These are phyloP conservation scores for Centaurea solstitialis DNA, from an alignment of 129 eudicot genomes.

Conservation along the genomic window DNA sequence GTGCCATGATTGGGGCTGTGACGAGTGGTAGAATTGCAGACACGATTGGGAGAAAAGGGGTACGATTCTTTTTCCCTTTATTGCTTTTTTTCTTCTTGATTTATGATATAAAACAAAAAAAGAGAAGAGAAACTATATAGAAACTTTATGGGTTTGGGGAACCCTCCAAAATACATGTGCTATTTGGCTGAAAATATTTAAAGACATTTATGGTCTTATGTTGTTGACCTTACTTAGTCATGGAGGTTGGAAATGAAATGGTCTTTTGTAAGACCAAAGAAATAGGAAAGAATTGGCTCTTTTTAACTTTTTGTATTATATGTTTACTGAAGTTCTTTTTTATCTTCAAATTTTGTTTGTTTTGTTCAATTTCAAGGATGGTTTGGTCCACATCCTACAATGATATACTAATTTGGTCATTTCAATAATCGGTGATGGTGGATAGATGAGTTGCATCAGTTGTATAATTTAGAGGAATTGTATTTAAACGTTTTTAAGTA, in stretches of 20 bases:
- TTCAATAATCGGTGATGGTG: neutral
- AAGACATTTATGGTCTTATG: too few species aligned
- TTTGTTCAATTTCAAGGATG: neutral
- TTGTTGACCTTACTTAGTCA: too few species aligned
- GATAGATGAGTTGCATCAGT: too few species aligned
- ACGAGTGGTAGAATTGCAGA: slow-evolving; percentile 83
- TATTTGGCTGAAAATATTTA: too few species aligned
- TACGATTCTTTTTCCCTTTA: slow-evolving; percentile 29
- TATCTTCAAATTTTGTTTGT: too few species aligned
- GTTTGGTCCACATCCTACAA: neutral
- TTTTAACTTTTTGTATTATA: too few species aligned
- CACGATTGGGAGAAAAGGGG: slow-evolving; percentile 87
- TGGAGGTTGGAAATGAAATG: too few species aligned
- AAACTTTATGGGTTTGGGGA: neutral
- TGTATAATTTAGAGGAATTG: too few species aligned
- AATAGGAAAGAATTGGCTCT: too few species aligned
- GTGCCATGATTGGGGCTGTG: slow-evolving; percentile 91
- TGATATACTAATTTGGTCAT: neutral
- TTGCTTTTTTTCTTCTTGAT: neutral
- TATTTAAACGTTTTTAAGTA: too few species aligned
- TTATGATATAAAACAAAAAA: neutral
- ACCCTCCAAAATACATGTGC: slow-evolving; percentile 4
- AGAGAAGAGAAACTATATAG: slow-evolving; percentile 10
- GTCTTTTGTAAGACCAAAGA: too few species aligned
- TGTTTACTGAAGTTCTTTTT: too few species aligned